A percentile compares a stretch with the other conserved stretches of the same genome.
Evolutionary conservation across 2,329 filamentous ascomycete genomes (phyloP).

Genomic region (Fusarium sterilihyphosum): DNA sequence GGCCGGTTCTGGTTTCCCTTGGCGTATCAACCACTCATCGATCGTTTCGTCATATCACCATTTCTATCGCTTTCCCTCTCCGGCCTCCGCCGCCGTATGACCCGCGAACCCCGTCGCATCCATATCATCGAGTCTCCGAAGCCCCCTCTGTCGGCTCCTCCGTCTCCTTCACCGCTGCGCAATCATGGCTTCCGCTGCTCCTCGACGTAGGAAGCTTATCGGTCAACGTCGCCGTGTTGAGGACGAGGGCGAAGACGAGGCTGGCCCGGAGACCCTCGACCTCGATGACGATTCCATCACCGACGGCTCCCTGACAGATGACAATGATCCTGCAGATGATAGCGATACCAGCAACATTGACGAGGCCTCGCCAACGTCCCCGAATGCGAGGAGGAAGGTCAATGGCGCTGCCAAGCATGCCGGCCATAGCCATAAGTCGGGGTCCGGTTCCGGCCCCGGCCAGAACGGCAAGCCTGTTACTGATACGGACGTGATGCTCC

Average conservation of each 20-base stretch:
- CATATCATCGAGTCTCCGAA: constrained; percentile 42
- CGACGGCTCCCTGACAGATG: constrained; percentile 72
- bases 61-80: constrained; percentile 22
- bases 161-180: constrained; percentile 42
- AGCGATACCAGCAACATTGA: constrained; percentile 73
- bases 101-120: constrained; percentile 39
- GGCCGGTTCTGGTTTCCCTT: constrained; percentile 40
- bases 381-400: constrained; percentile 52
- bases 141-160: constrained; percentile 45
- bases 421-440: constrained; percentile 47
- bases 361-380: constrained; percentile 62
- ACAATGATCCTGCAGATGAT: constrained; percentile 67
- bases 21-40: constrained; percentile 33
- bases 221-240: constrained; percentile 74
- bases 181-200: constrained; percentile 49
- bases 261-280: constrained; percentile 63
- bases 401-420: constrained; percentile 54
- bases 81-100: constrained; percentile 44
- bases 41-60: constrained; percentile 26
- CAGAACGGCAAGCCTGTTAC: constrained; percentile 49
- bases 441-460: constrained; percentile 50
- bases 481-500: constrained; percentile 69
- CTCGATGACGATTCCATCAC: constrained; percentile 73
- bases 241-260: constrained; percentile 77
- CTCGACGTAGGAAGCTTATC: constrained; percentile 72